Evolutionary conservation across 768 basidiomycete genomes (phyloP), one percentile per base, ranked within the genome.

Genomic region (Antrodiella citrinella): DNA sequence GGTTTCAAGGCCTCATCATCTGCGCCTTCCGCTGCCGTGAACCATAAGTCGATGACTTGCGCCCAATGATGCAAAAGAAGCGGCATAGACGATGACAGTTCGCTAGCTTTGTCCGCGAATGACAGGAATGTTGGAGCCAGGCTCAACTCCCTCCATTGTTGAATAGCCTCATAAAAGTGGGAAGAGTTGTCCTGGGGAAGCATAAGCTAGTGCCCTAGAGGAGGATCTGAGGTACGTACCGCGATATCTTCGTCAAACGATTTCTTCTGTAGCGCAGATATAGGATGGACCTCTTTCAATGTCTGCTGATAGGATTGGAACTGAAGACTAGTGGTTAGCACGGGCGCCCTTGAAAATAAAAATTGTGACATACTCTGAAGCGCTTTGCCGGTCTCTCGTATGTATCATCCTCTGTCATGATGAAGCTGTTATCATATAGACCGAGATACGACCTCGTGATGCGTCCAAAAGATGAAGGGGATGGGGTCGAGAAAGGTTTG

Each of bases 61-160:
- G 72, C 69, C 81, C 85, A 87, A 64, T 91, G 83, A 58, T 89
- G 86, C 5, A 94, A 70, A 12, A 94, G 75, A 23, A 91, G 69
- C 1, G 90, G 84, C 77, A 93, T 80, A 3, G 86, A 90, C 2
- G 79, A 74, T 4, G 85, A 81, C 35, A 90, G 68, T 0, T 73
- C 64, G 39, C 81, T 75, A 0, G 74, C 80, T 53, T 75, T 74
- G 51, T 75, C 72, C 2, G 83, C 80, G 59, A 91, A 92, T 23
- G 71, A 66, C 48, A 91, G 65, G 63, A 92, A 93, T 1, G 80
- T 72, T 0, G 86, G 78, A 2, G 88, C 74, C 19, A 94, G 76
- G 63, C 88, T 91, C 52, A 93, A 75, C 57, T 92, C 84, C 56
- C 77, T 70, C 83, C 86, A 89, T 59, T 87, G 80, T 22, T 79